phyloP scores from a whole-genome alignment of 768 basidiomycete genomes.

The Boletus reticuloceps region DNA sequence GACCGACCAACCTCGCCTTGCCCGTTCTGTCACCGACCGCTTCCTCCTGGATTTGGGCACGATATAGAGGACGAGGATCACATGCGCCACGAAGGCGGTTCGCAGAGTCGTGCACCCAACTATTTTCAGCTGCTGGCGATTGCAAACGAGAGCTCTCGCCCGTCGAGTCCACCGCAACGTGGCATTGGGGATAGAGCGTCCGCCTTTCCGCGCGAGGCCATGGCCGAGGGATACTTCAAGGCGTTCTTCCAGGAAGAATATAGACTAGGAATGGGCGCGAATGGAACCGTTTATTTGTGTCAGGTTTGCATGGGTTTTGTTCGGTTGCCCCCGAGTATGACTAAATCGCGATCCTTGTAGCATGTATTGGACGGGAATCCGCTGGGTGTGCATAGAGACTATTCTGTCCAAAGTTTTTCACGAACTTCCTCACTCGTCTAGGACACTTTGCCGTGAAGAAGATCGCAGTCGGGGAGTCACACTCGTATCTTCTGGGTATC shows the following conservation, averaged over 20 bases:
- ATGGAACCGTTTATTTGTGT: constrained; percentile 86
- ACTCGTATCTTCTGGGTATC: constrained; percentile 79
- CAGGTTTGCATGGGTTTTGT: constrained; percentile 48
- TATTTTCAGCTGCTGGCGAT: constrained; percentile 79
- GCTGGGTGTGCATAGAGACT: constrained; percentile 48
- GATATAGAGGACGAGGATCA: constrained; percentile 24
- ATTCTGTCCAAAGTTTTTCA: not conserved
- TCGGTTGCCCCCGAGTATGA: not conserved
- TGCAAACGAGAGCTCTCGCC: constrained; percentile 61
- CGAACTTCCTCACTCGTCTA: constrained; percentile 18
- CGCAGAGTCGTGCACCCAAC: constrained; percentile 60
- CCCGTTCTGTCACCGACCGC: constrained; percentile 70
- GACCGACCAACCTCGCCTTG: constrained; percentile 40
- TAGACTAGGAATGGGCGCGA: constrained; percentile 91
- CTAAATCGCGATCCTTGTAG: constrained; percentile 33
- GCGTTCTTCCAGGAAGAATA: constrained; percentile 91
- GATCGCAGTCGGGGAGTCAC: constrained; percentile 90
- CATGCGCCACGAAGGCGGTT: constrained; percentile 38
- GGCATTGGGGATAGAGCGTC: constrained; percentile 12
- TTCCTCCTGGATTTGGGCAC: constrained; percentile 46
- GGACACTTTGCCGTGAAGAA: constrained; percentile 96
- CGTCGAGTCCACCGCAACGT: constrained; percentile 47
- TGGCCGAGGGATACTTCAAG: constrained; percentile 92
- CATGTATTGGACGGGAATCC: constrained; percentile 87
- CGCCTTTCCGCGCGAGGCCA: constrained; percentile 63